Evolutionary conservation across 2,329 filamentous ascomycete species (phyloP), one percentile per base, ranked within the genome.

Genomic region (Claviceps fusiformis): DNA sequence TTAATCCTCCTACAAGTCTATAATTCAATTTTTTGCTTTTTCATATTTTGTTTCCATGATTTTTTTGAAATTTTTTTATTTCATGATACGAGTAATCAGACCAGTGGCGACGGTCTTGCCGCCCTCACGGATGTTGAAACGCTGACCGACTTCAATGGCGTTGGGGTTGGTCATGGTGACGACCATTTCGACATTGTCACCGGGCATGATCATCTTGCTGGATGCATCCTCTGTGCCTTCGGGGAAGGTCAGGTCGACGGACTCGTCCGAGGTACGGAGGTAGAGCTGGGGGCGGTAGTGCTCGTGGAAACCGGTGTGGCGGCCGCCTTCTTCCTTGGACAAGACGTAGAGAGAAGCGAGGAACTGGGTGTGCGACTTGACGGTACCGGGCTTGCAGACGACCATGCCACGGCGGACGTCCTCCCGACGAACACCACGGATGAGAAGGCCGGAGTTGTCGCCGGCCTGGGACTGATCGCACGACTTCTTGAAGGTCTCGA

Each of bases 401-500:
- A 97, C 89, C 93, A 98, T 97, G 69, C 93, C 93, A 71, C 93
- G 89, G 66, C 77, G 80, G 67, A 98, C 81, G 66, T 98, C 95
- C 76, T 98, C 93, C 68, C 93, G 90, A 75, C 90, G 91, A 68
- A 98, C 75, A 79, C 93, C 92, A 75, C 93, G 89, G 72, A 98
- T 86, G 54, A 98, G 83, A 43, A 98, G 87, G 68, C 93, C 93
- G 31, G 93, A 96, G 84, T 97, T 98, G 75, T 98, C 93, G 72
- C 93, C 93, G 59, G 93, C 93, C 65, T 88, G 83, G 57, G 92
- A 95, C 75, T 95, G 89, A 57, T 96, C 91, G 74, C 93, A 97
- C 52, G 90, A 95, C 83, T 98, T 98, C 82, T 97, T 96, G 82
- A 98, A 98, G 62, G 92, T 98, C 80, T 98, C 93, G 64, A 98